These are phyloP conservation scores for Pyrenula aspistea DNA, from an alignment of 495 filamentous ascomycete species.

Conservation along the genomic window DNA sequence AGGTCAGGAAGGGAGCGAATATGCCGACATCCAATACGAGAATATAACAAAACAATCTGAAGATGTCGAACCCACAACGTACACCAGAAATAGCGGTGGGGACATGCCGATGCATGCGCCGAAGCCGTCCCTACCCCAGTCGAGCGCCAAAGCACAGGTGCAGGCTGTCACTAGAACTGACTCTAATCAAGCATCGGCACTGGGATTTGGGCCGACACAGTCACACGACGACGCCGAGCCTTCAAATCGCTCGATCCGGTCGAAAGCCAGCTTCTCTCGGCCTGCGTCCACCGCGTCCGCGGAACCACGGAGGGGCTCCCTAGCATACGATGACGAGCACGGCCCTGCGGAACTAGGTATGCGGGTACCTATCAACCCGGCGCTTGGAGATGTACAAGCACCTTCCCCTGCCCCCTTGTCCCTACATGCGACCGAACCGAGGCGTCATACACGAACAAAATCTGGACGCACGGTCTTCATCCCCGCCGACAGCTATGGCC, in stretches of 20 bases:
- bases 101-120: conserved; percentile 83
- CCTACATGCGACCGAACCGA: conserved; percentile 35
- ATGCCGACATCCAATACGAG: conserved; percentile 47
- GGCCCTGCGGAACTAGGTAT: conserved; percentile 86
- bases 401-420: conserved; percentile 64
- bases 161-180: conserved; percentile 80
- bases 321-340: conserved; percentile 54
- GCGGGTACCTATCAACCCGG: conserved; percentile 85
- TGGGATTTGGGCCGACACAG: conserved; percentile 60
- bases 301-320: conserved; percentile 32
- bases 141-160: conserved; percentile 68
- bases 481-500: conserved; percentile 71
- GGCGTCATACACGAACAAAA: conserved; percentile 54
- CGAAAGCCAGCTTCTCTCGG: conserved; percentile 31
- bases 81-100: conserved; percentile 66
- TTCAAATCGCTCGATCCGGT: conserved; percentile 32
- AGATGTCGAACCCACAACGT: conserved; percentile 35
- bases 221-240: conserved; percentile 46
- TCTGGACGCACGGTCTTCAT: conserved; percentile 46
- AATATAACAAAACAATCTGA: conserved; percentile 26
- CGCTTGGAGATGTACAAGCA: conserved; percentile 94
- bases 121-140: conserved; percentile 69
- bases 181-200: conserved; percentile 68
- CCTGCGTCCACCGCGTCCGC: conserved; percentile 37
- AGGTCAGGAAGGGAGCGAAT: conserved; percentile 84